Evolutionary conservation across 306 rosid genomes (phyloP), one percentile per base, ranked within the genome.

Genomic region (Trifolium repens): DNA sequence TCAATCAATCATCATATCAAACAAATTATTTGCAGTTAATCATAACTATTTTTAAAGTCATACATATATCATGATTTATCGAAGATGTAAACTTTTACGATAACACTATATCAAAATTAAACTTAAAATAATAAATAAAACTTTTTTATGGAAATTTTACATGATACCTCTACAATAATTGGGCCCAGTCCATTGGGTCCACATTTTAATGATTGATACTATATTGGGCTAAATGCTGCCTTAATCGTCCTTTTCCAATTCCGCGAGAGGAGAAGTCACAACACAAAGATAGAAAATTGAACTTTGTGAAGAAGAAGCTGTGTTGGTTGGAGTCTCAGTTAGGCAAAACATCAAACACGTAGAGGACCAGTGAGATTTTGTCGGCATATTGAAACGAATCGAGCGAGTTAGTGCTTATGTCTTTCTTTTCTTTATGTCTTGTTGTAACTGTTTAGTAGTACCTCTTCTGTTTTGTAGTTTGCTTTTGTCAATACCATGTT

Each of bases 301-400:
- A 37, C 9, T 69, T 1, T 1, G 55, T 43, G 27, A 34, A 63
- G 35, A n/a, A n/a, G n/a, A 67, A 71, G 24, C 22, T 39, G 10
- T 24, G 46, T 5, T 14, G 4, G 35, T 32, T 32, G 35, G 35
- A 32, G 35, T 32, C 35, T 32, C 35, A 71, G 8, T 70, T 40
- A 1, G 76, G 79, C 76, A 83, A 66, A 67, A 24, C 55, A 76
- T 27, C 84, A 26, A 84, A 80, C 80, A 80, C 35, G 8, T 71
- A 39, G 62, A 68, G 5, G 61, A 57, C 81, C 64, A 69, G 8
- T 7, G 17, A 24, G 34, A 55, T 39, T 49, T 40, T 63, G 67
- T 80, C 68, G 72, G 0, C 73, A 15, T 39, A 59, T 75, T 54
- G 34, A 26, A 44, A 57, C 42, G 9, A 53, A 69, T 66, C 71